Base-by-base conservation (phyloP, 441 rosid species). In the Brassica hybrid region DNA sequence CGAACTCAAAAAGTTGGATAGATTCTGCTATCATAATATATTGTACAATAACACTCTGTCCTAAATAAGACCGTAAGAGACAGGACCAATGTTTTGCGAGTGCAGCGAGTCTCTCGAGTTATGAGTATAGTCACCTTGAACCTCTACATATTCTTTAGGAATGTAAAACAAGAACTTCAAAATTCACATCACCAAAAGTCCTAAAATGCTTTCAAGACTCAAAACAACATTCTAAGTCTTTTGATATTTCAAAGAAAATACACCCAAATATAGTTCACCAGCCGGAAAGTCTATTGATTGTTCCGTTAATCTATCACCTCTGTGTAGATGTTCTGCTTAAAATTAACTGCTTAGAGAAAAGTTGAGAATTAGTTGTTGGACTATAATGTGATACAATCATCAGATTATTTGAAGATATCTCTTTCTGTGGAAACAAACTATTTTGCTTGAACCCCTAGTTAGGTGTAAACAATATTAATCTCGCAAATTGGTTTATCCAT, bases 401-500 rank as follows among this genome's bases (percentile, higher is more conserved):
- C n/a, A n/a, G n/a, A n/a, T n/a, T n/a, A n/a, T n/a, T n/a, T n/a
- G n/a, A n/a, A n/a, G n/a, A n/a, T n/a, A n/a, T n/a, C n/a, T n/a
- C n/a, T n/a, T n/a, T n/a, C n/a, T n/a, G n/a, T n/a, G n/a, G n/a
- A n/a, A n/a, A n/a, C n/a, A n/a, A n/a, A n/a, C n/a, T n/a, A n/a
- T n/a, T n/a, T n/a, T n/a, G n/a, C n/a, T n/a, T n/a, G n/a, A n/a
- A n/a, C n/a, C n/a, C n/a, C n/a, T n/a, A n/a, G n/a, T n/a, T n/a
- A n/a, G n/a, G n/a, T n/a, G n/a, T n/a, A n/a, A n/a, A n/a, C n/a
- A n/a, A n/a, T n/a, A n/a, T n/a, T 34, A 54, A 54, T 54, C 2
- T 56, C 36, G 56, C 43, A 64, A 30, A 38, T n/a, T 65, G 14
- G 60, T 19, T 23, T 41, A 57, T 23, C 56, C 34, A 67, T 67